phyloP scores from a whole-genome alignment of 495 filamentous ascomycete species.

The Aspergillus cavernicola region DNA sequence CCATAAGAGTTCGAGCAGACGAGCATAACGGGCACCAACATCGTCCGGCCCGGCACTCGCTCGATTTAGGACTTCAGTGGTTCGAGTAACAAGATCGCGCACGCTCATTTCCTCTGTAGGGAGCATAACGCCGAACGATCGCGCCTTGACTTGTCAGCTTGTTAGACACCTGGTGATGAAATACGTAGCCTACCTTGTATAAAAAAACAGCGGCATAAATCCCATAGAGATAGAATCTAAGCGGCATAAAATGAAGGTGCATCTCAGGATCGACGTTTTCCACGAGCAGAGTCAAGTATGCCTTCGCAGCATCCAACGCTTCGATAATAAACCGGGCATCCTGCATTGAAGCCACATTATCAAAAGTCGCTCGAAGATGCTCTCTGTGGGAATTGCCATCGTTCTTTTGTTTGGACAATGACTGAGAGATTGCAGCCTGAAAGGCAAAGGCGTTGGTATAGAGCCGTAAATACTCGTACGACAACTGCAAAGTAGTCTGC shows the following conservation, averaged over 20 bases:
- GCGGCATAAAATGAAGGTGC: conserved; percentile 57
- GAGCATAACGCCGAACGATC: conserved; percentile 53
- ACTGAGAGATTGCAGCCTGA: conserved; percentile 61
- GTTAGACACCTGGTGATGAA: not conserved
- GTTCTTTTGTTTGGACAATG: conserved; percentile 40
- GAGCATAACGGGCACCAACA: conserved; percentile 52
- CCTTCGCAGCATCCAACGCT: conserved; percentile 59
- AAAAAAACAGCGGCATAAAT: conserved; percentile 56
- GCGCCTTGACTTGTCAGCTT: conserved; percentile 28
- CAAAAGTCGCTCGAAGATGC: conserved; percentile 43
- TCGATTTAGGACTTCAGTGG: conserved; percentile 47
- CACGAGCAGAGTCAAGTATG: conserved; percentile 53
- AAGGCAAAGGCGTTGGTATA: conserved; percentile 68
- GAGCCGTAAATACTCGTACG: conserved; percentile 60
- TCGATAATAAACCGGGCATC: conserved; percentile 63
- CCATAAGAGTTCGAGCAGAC: conserved; percentile 53
- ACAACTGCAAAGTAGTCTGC: conserved; percentile 54
- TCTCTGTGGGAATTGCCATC: conserved; percentile 37
- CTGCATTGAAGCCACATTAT: conserved; percentile 53
- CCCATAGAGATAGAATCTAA: conserved; percentile 56
- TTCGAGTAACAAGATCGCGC: conserved; percentile 49
- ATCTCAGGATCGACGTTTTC: conserved; percentile 51
- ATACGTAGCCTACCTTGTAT: conserved; percentile 43
- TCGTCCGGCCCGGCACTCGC: conserved; percentile 52
- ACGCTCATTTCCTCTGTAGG: conserved; percentile 50